Conservation (phyloP, 805 yeast species). For the Danielia reshetovae region DNA sequence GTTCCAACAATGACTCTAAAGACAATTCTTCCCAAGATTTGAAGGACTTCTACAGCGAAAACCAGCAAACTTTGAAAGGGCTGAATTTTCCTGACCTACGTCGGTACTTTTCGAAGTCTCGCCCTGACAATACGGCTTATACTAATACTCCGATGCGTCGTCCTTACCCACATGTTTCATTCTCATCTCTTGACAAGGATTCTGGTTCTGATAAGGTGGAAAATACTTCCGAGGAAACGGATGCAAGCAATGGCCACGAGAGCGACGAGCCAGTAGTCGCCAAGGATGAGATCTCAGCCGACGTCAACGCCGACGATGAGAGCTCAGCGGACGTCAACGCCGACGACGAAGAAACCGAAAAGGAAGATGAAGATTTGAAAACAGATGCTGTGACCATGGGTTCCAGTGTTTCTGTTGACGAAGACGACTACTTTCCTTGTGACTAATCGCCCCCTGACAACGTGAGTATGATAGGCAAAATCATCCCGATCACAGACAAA, state of each 20-base stretch:
- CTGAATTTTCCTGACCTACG: conserved; percentile 24
- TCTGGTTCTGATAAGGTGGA: neutral
- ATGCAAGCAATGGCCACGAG: neutral
- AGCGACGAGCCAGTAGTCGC: neutral
- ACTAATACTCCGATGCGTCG: neutral
- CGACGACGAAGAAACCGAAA: neutral
- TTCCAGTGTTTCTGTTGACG: no score
- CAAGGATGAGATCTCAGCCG: neutral
- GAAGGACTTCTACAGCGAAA: conserved; percentile 13
- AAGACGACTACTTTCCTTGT: neutral
- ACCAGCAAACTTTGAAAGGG: conserved; percentile 13
- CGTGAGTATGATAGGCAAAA: neutral
- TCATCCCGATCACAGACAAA: neutral
- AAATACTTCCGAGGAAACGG: neutral
- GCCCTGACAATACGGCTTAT: neutral
- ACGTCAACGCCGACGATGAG: neutral
- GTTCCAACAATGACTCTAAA: conserved; percentile 17
- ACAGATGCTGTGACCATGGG: no score
- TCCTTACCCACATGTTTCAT: neutral
- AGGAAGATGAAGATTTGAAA: neutral
- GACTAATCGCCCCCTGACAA: neutral
- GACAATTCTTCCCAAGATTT: conserved; percentile 15
- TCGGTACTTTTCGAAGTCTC: conserved; percentile 4
- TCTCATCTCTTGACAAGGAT: neutral
- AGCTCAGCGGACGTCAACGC: neutral